These are phyloP conservation scores for Combretum micranthum DNA, from an alignment of 345 rosid genomes.

Conservation along the genomic window DNA sequence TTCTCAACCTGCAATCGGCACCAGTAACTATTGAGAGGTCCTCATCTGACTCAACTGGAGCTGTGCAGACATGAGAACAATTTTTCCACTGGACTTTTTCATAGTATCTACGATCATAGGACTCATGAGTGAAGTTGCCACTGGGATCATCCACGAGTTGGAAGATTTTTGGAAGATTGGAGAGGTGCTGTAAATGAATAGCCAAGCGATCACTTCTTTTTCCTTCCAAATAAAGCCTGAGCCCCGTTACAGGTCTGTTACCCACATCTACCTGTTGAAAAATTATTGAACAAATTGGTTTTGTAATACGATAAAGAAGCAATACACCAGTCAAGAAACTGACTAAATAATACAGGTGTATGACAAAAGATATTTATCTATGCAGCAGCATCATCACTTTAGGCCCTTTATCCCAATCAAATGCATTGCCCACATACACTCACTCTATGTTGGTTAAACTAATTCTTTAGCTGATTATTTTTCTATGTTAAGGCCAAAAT, in stretches of 20 bases:
- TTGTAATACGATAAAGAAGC: not conserved
- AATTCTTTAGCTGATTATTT: no score
- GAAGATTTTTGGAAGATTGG: slow-evolving; percentile 83
- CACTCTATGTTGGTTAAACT: no score
- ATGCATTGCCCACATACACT: no score
- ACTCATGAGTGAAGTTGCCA: slow-evolving; percentile 37
- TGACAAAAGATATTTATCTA: no score
- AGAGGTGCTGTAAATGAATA: slow-evolving; percentile 87
- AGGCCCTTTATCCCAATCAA: no score
- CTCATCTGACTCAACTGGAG: slow-evolving; percentile 76
- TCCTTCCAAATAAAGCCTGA: slow-evolving; percentile 93
- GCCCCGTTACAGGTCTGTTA: slow-evolving; percentile 88
- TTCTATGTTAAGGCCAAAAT: no score
- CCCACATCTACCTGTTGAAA: slow-evolving; percentile 81
- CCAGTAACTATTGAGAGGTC: slow-evolving; percentile 81
- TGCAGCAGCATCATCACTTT: no score
- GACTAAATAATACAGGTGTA: no score
- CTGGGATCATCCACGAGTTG: slow-evolving; percentile 67
- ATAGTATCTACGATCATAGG: slow-evolving; percentile 55
- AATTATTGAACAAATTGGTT: slow-evolving; percentile 7
- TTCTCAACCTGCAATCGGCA: slow-evolving; percentile 86
- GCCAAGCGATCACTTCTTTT: slow-evolving; percentile 79
- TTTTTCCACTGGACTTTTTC: slow-evolving; percentile 96
- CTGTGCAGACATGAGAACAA: slow-evolving; percentile 91
- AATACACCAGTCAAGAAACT: no score